Base-by-base conservation (phyloP, 1,139 yeast genomes). In the Candida glucosophila region DNA sequence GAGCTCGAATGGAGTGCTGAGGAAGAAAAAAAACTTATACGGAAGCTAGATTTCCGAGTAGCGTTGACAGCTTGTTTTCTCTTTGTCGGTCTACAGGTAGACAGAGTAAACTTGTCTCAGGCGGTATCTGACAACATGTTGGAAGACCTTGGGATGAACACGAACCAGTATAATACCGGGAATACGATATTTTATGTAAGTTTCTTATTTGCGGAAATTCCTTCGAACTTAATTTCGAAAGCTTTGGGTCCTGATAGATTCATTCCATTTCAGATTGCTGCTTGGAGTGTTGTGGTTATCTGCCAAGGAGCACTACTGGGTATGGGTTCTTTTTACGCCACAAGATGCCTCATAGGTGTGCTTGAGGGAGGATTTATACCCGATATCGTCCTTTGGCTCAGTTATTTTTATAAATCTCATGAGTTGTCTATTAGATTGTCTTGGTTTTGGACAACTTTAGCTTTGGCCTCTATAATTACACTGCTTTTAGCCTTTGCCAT, bases 351-450 rank as follows among this genome's bases (percentile, higher is more conserved):
- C 3, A 42, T 69, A 15, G 77, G 76, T 2, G 35, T 60, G 3
- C 45, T 64, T 14, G 72, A 71, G 39, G 76, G 77, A 23, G 77
- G 77, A 0, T 71, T 72, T 32, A 67, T 72, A 22, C 69, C 75
- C 5, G 77, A 71, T 28, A 49, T 66, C 27, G 62, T 67, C 22
- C 44, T 70, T 14, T 71, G 75, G 72, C 47, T 72, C 58, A 73
- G 3, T 68, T 70, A 9, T 42, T 72, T 70, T 43, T 72, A 63
- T 46, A 72, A 67, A 10, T 42, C 62, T n/a, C 46, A 50, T 12
- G 77, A 72, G 39, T 47, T 72, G 9, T 58, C 74, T 0, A 41
- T 66, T 15, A 49, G 77, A 29, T 44, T 70, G 15, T 63, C 74
- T 3, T 52, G 60, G 37, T 70, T 72, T 41, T 72, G 72, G 58